Evolutionary conservation across 2,329 filamentous ascomycete species (phyloP), one percentile per base, ranked within the genome.

Genomic region (Fusarium protoensiforme): DNA sequence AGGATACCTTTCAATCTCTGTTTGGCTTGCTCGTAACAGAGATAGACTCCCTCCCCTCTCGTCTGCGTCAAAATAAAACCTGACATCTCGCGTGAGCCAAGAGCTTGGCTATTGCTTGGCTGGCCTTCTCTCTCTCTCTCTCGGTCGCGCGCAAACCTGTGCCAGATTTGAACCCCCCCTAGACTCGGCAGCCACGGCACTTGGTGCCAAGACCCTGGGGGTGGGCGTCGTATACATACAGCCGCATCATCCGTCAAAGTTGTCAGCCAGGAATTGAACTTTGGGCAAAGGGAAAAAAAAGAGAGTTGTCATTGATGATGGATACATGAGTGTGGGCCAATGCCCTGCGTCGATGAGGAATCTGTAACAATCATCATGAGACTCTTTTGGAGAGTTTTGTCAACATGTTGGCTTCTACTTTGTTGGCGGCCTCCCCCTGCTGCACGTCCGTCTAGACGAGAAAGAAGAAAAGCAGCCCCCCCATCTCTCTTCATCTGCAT

Each of bases 171-270:
- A 74, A 64, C 65, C 65, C 69, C 46, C 61, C 67, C 65, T 67
- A 59, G 57, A 58, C 66, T 75, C 79, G 79, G 79, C 74, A 78
- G 72, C 70, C 71, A 79, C 79, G 79, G 79, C 78, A 80, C 71
- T 75, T 79, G 70, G 70, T 76, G 75, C 75, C 75, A 77, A 77
- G 75, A 64, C 64, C 67, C 67, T 67, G 68, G 70, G 69, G 64
- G 70, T 69, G 68, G 69, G 43, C 20, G 41, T 48, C 16, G 41
- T 48, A 29, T 48, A 71, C 67, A 29, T 48, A 71, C 67, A 79
- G 75, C 76, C 77, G 77, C 73, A 78, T 73, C 78, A 76, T 76
- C 76, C 76, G 76, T 73, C 65, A 46, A 24, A 41, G 13, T 24
- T 46, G 60, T 54, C 61, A 48, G 53, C 38, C 33, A 63, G 18